Percentiles rank a stretch among this genome's conserved stretches.
These are phyloP conservation scores for Suhomyces bokatorum DNA, from an alignment of 1,139 yeast species.

Conservation along the genomic window DNA sequence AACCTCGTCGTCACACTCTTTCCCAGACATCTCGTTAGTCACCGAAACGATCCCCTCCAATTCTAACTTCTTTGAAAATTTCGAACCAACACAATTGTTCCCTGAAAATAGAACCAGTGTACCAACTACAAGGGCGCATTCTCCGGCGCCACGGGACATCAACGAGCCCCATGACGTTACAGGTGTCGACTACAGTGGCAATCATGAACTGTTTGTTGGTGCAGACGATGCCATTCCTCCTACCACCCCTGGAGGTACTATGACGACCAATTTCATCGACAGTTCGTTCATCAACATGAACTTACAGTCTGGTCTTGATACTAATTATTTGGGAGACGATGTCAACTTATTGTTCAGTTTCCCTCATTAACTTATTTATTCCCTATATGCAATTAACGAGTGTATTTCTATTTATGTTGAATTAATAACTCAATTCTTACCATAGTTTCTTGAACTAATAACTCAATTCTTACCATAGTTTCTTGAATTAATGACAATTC, in stretches of 20 bases:
- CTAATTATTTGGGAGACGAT: conserved; percentile 35
- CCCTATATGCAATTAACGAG: conserved; percentile 3
- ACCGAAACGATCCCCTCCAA: conserved; percentile 46
- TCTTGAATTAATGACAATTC: no score
- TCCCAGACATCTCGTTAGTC: conserved; percentile 49
- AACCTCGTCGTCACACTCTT: conserved; percentile 39
- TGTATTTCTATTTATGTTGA: conserved; percentile 2
- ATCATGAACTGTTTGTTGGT: conserved; percentile 7
- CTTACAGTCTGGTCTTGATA: conserved; percentile 42
- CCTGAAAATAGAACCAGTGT: conserved; percentile 38
- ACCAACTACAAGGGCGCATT: conserved; percentile 42
- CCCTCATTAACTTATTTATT: conserved; percentile 14
- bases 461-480: background rate
- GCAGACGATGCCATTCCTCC: conserved; percentile 19
- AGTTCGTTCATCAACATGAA: conserved; percentile 48
- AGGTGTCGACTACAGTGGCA: conserved; percentile 5
- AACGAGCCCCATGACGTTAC: conserved; percentile 6
- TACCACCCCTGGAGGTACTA: conserved; percentile 35
- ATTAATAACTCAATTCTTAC: background rate
- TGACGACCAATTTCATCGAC: conserved; percentile 47
- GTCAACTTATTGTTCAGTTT: conserved; percentile 34
- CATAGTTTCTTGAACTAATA: background rate
- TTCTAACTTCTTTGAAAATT: conserved; percentile 46
- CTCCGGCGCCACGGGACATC: conserved; percentile 22
- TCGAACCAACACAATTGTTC: conserved; percentile 52